Percentiles rank a stretch among this genome's conserved stretches.
These are phyloP conservation scores for Alopecurus myosuroides DNA, from an alignment of 176 grass and related monocot species.

Conservation along the genomic window DNA sequence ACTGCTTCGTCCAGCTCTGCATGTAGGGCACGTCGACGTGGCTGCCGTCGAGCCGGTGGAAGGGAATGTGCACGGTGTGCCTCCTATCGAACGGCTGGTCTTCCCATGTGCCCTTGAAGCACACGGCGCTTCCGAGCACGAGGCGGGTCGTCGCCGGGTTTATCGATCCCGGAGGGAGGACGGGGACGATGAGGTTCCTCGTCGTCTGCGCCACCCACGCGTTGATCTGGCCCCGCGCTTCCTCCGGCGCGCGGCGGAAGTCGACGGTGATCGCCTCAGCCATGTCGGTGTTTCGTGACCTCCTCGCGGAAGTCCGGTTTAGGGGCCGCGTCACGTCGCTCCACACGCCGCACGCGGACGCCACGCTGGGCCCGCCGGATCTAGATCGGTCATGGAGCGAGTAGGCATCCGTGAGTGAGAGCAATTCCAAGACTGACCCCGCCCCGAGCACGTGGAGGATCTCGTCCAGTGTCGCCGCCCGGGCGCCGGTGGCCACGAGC, in stretches of 20 bases:
- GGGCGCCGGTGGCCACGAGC: neutral
- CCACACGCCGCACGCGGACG: too few species aligned
- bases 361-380: neutral
- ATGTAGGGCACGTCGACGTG: too few species aligned
- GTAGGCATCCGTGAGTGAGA: neutral
- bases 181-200: neutral
- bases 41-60: neutral
- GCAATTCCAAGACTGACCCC: neutral
- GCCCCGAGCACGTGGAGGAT: neutral
- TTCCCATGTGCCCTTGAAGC: neutral
- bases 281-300: neutral
- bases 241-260: neutral
- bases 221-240: neutral
- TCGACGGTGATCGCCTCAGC: conserved; percentile 1
- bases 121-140: neutral
- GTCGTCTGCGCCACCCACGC: neutral
- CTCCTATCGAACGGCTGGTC: neutral
- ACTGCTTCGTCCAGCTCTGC: too few species aligned
- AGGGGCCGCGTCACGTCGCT: neutral
- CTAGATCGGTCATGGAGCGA: neutral
- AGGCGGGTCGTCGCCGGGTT: neutral
- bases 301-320: neutral
- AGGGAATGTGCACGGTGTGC: neutral
- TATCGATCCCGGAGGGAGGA: neutral
- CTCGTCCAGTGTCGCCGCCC: too few species aligned